Base-by-base conservation (phyloP, 148 eudicot species). In the Diospyros kaki region DNA sequence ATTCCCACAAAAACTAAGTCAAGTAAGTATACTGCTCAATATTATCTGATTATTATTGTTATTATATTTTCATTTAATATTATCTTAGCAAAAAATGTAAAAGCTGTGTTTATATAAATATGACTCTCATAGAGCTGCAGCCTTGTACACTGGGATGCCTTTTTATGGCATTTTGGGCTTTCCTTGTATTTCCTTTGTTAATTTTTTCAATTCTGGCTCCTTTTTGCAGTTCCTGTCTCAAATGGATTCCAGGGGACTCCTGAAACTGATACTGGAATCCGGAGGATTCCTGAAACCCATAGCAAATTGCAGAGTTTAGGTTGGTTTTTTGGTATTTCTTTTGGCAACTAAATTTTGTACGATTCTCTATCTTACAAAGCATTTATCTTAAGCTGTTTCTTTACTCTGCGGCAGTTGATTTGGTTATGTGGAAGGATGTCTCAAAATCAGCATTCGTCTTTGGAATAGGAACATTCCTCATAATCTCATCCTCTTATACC, bases 391-490 rank as follows among this genome's bases (percentile, higher is more conserved):
- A 46, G 28, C 9, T 79, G 68, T 45, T 72, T 3, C 13, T n/a
- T 17, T 11, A 53, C 45, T 68, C 4, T 48, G 8, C 8, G 8
- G 18, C 87, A 90, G 92, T 88, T 83, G 95, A 90, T 76, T 66
- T 90, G 44, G 83, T 88, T 15, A 88, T 88, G 90, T 90, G 95
- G 95, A 88, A 75, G 79, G 92, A 90, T 65, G 81, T 73, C 76
- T 87, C 95, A 9, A 90, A 72, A 85, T 86, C 92, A 60, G 86
- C 95, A 84, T 88, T 90, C 52, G 51, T 88, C 9, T 90, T 90
- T 51, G 95, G 95, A 45, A 56, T 85, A 38, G 95, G 92, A 68
- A 85, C 92, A 71, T 90, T 90, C 73, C 40, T 81, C 73, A 86
- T 85, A 69, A 75, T 86, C 63, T 88, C 95, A 73, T 84, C 87